phyloP scores from a whole-genome alignment of 2,329 filamentous ascomycete species.

The Fusarium cicatricum region DNA sequence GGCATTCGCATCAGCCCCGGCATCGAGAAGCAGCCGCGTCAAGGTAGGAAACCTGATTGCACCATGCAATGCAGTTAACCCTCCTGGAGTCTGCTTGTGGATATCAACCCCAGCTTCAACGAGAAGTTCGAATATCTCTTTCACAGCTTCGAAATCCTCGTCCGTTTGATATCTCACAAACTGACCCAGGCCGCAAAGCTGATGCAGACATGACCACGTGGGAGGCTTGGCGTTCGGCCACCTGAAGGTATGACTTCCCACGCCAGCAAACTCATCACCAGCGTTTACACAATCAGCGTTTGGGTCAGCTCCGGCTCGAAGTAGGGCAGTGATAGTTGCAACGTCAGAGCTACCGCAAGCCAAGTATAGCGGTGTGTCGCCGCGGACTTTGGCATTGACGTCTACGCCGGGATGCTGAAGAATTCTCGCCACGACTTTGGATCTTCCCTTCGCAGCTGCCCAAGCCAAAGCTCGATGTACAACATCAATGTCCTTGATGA shows the following conservation, averaged over 20 bases:
- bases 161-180: no score
- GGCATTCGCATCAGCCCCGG: constrained; percentile 33
- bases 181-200: constrained; percentile 6
- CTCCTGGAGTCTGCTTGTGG: constrained; percentile 17
- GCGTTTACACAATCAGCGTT: constrained; percentile 20
- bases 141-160: not conserved
- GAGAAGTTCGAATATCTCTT: constrained; percentile 26
- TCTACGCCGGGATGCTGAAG: constrained; percentile 44
- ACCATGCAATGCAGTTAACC: constrained; percentile 23
- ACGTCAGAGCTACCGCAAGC: constrained; percentile 14
- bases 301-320: constrained; percentile 44
- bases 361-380: constrained; percentile 36
- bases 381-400: constrained; percentile 39
- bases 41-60: constrained; percentile 11
- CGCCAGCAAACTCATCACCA: not conserved
- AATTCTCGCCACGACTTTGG: constrained; percentile 41
- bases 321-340: constrained; percentile 32
- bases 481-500: constrained; percentile 32
- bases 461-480: constrained; percentile 42
- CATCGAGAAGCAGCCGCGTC: constrained; percentile 32
- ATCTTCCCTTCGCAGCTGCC: constrained; percentile 31
- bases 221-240: not conserved
- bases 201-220: constrained; percentile 18
- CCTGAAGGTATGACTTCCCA: no score
- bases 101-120: constrained; percentile 34